Percentiles rank a stretch among this genome's conserved stretches.
These are phyloP conservation scores for Boeremia lycopersici DNA, from an alignment of 2,329 filamentous ascomycete genomes.

Conservation along the genomic window DNA sequence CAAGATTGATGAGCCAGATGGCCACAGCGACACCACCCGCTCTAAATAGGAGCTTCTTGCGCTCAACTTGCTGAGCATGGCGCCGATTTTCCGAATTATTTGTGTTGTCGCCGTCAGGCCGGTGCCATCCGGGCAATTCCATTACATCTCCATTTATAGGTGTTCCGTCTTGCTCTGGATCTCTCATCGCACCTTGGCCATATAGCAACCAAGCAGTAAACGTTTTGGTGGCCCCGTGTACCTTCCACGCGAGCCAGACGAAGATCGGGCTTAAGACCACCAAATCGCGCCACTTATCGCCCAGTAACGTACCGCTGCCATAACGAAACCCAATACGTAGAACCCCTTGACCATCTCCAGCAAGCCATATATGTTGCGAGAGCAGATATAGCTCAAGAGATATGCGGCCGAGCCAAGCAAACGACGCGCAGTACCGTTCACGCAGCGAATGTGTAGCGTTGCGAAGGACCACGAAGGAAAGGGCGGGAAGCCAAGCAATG, in stretches of 20 bases:
- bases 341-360: slow-evolving; percentile 61
- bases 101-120: background rate
- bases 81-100: background rate
- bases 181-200: background rate
- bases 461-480: slow-evolving; percentile 60
- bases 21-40: background rate
- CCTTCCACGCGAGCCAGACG: slow-evolving; percentile 50
- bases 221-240: slow-evolving; percentile 46
- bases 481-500: slow-evolving; percentile 60
- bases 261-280: slow-evolving; percentile 52
- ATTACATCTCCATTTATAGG: background rate
- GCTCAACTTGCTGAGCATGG: background rate
- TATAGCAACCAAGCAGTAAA: slow-evolving; percentile 48
- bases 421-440: slow-evolving; percentile 53
- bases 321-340: slow-evolving; percentile 49
- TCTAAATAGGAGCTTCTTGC: background rate
- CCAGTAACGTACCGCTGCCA: slow-evolving; percentile 29
- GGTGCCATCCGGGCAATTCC: slow-evolving; percentile 13
- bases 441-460: slow-evolving; percentile 54
- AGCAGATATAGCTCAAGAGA: slow-evolving; percentile 66
- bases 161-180: background rate
- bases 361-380: slow-evolving; percentile 67
- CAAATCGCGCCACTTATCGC: slow-evolving; percentile 46
- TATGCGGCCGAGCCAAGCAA: slow-evolving; percentile 62
- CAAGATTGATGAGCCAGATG: slow-evolving; percentile 4